Evolutionary conservation across 495 filamentous ascomycete species (phyloP).

Genomic region (Diplogelasinospora grovesii): DNA sequence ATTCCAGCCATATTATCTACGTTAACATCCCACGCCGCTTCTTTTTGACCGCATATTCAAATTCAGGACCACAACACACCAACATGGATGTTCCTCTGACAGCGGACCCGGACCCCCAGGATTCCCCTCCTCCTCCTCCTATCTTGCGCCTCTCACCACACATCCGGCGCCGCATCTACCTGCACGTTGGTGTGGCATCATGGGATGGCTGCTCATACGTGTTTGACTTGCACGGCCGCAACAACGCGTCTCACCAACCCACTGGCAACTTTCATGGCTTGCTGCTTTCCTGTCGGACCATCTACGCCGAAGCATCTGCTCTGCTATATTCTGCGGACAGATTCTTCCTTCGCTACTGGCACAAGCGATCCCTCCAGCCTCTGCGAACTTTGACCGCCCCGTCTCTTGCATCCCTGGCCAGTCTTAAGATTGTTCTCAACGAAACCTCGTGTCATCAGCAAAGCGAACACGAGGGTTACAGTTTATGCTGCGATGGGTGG

Average conservation of each 20-base stretch:
- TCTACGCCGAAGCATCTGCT: not conserved
- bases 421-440: no score
- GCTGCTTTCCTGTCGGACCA: not conserved
- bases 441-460: no score
- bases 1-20: no score
- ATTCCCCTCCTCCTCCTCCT: not conserved
- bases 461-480: no score
- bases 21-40: no score
- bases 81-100: no score
- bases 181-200: not conserved
- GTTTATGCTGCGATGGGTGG: no score
- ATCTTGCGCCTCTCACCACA: not conserved
- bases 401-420: no score
- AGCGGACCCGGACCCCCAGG: no score
- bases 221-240: not conserved
- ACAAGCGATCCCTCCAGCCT: not conserved
- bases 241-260: not conserved
- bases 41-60: no score
- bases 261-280: not conserved
- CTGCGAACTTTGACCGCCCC: no score
- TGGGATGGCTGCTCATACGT: not conserved
- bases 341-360: not conserved
- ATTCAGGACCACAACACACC: no score
- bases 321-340: not conserved
- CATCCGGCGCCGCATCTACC: constrained; percentile 1